These are phyloP conservation scores for Aspergillus spinulosporus DNA, from an alignment of 2,329 filamentous ascomycete genomes.

Conservation along the genomic window DNA sequence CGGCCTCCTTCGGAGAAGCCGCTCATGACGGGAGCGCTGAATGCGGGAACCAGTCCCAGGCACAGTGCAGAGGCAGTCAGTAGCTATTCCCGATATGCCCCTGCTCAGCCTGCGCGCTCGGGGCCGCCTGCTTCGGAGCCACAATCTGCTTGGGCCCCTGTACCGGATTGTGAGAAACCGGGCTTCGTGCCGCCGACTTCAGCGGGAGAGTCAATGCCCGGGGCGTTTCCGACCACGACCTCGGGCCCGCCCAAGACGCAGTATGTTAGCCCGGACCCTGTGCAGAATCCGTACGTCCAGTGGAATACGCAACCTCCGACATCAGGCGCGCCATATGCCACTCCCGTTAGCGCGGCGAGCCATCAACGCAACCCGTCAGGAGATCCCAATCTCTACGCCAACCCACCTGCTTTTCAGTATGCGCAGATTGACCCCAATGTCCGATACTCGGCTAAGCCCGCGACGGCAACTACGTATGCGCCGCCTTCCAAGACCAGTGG, in stretches of 20 bases:
- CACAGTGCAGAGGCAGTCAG: slow-evolving; percentile 21
- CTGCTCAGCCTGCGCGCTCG: slow-evolving; percentile 20
- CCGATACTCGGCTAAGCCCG: slow-evolving; percentile 41
- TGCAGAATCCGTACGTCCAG: slow-evolving; percentile 25
- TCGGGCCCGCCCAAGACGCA: slow-evolving; percentile 29
- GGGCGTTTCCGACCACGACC: slow-evolving; percentile 31
- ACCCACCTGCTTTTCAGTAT: slow-evolving; percentile 39
- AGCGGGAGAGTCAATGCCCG: slow-evolving; percentile 32
- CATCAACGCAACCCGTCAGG: slow-evolving; percentile 36
- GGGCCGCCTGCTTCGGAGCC: slow-evolving; percentile 19
- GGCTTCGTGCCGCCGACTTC: slow-evolving; percentile 45
- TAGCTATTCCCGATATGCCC: slow-evolving; percentile 38
- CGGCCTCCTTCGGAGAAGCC: slow-evolving; percentile 13
- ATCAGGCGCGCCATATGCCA: slow-evolving; percentile 16
- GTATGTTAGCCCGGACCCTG: slow-evolving; percentile 30
- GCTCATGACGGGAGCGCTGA: slow-evolving; percentile 24
- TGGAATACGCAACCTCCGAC: slow-evolving; percentile 20
- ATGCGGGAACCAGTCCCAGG: slow-evolving; percentile 10
- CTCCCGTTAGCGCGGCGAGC: slow-evolving; percentile 20
- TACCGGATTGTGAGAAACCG: slow-evolving; percentile 44
- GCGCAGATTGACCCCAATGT: slow-evolving; percentile 42
- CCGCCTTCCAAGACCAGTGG: slow-evolving; percentile 19
- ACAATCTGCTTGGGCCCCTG: slow-evolving; percentile 34
- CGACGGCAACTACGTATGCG: slow-evolving; percentile 26
- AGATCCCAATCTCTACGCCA: slow-evolving; percentile 33